Percentiles rank a stretch among this genome's conserved stretches.
Evolutionary conservation across 306 rosid genomes (phyloP).

Genomic region (Lupinus albus): DNA sequence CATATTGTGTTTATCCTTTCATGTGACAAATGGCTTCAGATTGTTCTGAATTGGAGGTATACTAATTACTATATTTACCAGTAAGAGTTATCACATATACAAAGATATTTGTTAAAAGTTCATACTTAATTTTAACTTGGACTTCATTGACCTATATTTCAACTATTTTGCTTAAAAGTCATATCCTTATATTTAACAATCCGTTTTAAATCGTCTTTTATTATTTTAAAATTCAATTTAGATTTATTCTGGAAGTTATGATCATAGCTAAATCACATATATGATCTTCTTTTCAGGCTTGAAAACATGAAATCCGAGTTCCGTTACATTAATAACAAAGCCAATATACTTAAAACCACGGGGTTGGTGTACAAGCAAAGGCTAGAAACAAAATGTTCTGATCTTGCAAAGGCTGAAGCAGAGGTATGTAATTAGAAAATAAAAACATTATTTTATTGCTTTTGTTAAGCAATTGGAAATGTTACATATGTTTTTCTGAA

Average conservation of each 20-base stretch:
- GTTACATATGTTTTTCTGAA: conserved; percentile 5
- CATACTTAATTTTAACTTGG: no score
- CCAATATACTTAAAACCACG: conserved; percentile 53
- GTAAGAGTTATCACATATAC: no score
- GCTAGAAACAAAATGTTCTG: conserved; percentile 67
- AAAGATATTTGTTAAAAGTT: no score
- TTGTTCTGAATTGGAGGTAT: no score
- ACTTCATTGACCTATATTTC: background rate
- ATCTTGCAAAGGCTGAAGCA: conserved; percentile 83
- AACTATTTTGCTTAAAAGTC: conserved; percentile 11
- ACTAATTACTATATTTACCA: no score
- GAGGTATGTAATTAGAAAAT: conserved; percentile 58
- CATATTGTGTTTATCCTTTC: no score
- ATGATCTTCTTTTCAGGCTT: conserved; percentile 65
- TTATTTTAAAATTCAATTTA: conserved; percentile 1
- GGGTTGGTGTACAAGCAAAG: conserved; percentile 64
- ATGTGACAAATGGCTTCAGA: no score
- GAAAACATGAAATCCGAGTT: conserved; percentile 61
- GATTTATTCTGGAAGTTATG: conserved; percentile 30
- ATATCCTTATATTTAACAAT: conserved; percentile 21
- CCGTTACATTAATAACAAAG: conserved; percentile 52
- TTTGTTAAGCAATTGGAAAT: background rate
- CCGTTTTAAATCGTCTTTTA: background rate
- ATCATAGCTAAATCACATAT: conserved; percentile 33
- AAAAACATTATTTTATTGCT: background rate